Evolutionary conservation across 805 yeast species (phyloP).

Genomic region (Nematodospora valgi): DNA sequence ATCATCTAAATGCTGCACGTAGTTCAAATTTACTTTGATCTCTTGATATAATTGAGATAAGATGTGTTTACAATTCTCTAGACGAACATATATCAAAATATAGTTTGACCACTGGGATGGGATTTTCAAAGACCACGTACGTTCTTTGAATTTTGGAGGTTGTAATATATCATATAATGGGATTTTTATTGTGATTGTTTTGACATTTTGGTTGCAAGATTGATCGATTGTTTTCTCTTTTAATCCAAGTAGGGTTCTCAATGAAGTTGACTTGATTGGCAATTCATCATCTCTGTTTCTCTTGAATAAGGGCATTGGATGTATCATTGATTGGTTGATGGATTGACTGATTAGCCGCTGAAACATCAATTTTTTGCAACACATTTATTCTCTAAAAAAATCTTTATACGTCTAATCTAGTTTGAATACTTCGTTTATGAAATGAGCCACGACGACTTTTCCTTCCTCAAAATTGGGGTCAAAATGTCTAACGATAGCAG

Average conservation of each 20-base stretch:
- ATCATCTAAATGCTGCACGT: conserved; percentile 2
- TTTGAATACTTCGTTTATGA: conserved; percentile 41
- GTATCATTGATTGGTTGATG: too few species aligned
- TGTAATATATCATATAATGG: conserved; percentile 1
- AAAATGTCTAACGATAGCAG: conserved; percentile 66
- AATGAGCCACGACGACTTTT: conserved; percentile 60
- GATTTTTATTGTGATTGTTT: background rate
- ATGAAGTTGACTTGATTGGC: background rate
- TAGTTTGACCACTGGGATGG: conserved; percentile 1
- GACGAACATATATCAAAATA: conserved; percentile 3
- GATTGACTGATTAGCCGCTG: too few species aligned
- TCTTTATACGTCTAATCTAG: too few species aligned
- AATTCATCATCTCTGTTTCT: too few species aligned
- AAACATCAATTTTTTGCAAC: too few species aligned
- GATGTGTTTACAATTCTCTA: background rate
- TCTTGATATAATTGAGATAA: background rate
- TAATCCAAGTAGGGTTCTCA: conserved; percentile 1
- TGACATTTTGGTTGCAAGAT: conserved; percentile 1
- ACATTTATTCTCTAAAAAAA: too few species aligned
- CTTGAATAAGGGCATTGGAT: too few species aligned
- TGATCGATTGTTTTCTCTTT: conserved; percentile 1
- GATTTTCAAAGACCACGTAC: conserved; percentile 2
- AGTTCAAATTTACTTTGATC: conserved; percentile 1
- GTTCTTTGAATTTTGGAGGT: background rate
- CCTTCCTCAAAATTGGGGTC: conserved; percentile 63